Conservation (phyloP, 257 asterid species). For the Echium plantagineum region DNA sequence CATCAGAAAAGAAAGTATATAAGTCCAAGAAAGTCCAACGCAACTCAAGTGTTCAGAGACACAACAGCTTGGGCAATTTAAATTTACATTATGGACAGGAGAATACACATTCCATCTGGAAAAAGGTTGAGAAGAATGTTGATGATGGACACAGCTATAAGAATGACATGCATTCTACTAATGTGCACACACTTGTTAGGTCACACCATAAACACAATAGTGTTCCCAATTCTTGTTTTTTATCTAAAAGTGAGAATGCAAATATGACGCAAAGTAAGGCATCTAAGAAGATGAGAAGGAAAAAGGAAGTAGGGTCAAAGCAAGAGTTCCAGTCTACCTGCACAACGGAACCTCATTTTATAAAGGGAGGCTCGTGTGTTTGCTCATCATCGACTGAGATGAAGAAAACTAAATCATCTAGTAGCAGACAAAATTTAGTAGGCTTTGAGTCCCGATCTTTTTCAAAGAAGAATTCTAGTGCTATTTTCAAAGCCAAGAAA, state of each 20-base stretch:
- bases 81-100: constrained; percentile 14
- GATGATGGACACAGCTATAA: constrained; percentile 8
- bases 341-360: constrained; percentile 2
- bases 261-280: constrained; percentile 4
- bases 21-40: constrained; percentile 8
- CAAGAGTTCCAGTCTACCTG: constrained; percentile 10
- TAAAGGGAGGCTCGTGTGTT: constrained; percentile 3
- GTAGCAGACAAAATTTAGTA: constrained; percentile 4
- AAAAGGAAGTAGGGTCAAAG: constrained; percentile 5
- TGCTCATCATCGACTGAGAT: constrained; percentile 3
- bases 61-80: constrained; percentile 7
- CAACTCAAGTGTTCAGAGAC: constrained; percentile 4
- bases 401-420: constrained; percentile 7
- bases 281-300: constrained; percentile 9
- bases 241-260: constrained; percentile 9
- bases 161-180: constrained; percentile 2
- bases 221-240: constrained; percentile 2
- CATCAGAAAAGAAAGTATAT: constrained; percentile 12
- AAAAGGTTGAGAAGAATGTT: constrained; percentile 18
- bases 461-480: constrained; percentile 3
- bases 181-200: not conserved
- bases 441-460: constrained; percentile 6
- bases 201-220: constrained; percentile 2
- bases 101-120: constrained; percentile 15
- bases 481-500: constrained; percentile 5